These are phyloP conservation scores for Ensete ventricosum DNA, from an alignment of 176 grass and related monocot genomes.

Conservation along the genomic window DNA sequence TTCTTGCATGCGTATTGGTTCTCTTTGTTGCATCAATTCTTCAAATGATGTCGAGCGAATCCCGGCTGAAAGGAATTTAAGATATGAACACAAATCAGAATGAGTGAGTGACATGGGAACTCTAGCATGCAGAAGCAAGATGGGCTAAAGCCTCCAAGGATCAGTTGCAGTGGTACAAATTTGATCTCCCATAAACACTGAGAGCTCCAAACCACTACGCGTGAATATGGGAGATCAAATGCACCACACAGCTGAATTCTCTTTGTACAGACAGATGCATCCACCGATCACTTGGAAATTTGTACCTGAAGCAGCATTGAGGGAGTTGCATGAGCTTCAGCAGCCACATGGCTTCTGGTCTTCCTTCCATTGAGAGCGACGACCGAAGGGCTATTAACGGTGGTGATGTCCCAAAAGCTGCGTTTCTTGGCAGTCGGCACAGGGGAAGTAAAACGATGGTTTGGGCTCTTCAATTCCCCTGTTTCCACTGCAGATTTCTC, in stretches of 20 bases:
- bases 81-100: slow-evolving; percentile 36
- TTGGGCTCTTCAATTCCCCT: slow-evolving; percentile 64
- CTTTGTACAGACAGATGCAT: background rate
- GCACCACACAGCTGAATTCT: background rate
- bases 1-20: background rate
- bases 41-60: slow-evolving; percentile 33
- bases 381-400: slow-evolving; percentile 66
- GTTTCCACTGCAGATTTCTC: slow-evolving; percentile 26
- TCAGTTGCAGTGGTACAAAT: background rate
- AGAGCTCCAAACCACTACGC: too few species aligned
- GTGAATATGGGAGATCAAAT: background rate
- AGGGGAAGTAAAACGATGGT: slow-evolving; percentile 61
- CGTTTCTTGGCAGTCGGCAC: slow-evolving; percentile 64
- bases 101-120: slow-evolving; percentile 22
- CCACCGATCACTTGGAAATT: slow-evolving; percentile 3
- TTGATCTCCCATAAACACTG: too few species aligned
- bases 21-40: background rate
- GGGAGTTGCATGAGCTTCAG: slow-evolving; percentile 32
- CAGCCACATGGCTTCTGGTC: slow-evolving; percentile 69
- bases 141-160: background rate
- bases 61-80: slow-evolving; percentile 67
- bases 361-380: slow-evolving; percentile 64
- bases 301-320: slow-evolving; percentile 79
- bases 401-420: slow-evolving; percentile 87
- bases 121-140: slow-evolving; percentile 4